Evolutionary conservation across 169 alveolate genomes (phyloP).

Genomic region (Cryptosporidium sp.): DNA sequence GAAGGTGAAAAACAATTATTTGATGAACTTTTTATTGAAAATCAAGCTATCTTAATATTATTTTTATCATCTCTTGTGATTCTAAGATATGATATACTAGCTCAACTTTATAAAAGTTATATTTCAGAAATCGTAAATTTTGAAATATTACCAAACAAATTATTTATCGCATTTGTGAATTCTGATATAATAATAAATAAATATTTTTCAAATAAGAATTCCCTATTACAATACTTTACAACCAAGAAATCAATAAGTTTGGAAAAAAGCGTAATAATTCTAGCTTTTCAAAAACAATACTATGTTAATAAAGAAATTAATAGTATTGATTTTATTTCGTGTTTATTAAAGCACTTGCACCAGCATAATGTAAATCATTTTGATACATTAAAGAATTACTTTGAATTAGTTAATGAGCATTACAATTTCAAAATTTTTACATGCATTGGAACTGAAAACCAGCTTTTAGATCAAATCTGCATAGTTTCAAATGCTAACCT

Average conservation of each 20-base stretch:
- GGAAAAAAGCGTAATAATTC: neutral
- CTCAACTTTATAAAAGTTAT: neutral
- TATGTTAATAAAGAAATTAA: conserved; percentile 30
- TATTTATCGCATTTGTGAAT: conserved; percentile 42
- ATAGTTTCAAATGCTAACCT: conserved; percentile 1
- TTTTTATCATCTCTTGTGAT: conserved; percentile 41
- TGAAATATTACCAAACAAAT: conserved; percentile 50
- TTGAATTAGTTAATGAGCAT: neutral
- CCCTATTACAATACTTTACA: neutral
- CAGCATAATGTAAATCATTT: neutral
- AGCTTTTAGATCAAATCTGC: neutral
- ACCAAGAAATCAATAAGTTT: neutral
- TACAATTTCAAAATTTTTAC: conserved; percentile 8
- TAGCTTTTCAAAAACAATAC: conserved; percentile 9
- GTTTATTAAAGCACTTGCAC: conserved; percentile 5
- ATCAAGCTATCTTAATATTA: conserved; percentile 37
- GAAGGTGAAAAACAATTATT: conserved; percentile 11
- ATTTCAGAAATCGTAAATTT: conserved; percentile 4
- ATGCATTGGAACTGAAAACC: neutral
- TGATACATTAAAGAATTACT: conserved; percentile 28
- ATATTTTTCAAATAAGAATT: conserved; percentile 42
- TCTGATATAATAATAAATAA: conserved; percentile 28
- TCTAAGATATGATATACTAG: conserved; percentile 16
- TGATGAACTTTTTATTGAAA: conserved; percentile 69
- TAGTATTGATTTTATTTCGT: conserved; percentile 10